Conservation (phyloP, 768 basidiomycete species). For the Amanita rubescens region DNA sequence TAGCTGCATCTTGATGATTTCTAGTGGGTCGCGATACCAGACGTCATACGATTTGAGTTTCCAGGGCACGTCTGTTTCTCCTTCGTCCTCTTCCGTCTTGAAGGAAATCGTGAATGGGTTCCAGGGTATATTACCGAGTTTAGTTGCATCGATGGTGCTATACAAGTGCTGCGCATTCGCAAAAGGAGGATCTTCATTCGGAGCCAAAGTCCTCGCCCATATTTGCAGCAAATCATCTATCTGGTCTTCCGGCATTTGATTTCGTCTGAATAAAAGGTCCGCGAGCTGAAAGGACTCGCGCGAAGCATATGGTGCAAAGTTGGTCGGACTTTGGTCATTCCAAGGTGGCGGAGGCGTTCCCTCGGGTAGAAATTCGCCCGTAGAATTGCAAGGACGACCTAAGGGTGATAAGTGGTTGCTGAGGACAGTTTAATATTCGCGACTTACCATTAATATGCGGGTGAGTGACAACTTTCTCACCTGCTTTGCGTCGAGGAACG, state of each 20-base stretch:
- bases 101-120: constrained; percentile 5
- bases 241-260: constrained; percentile 12
- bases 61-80: constrained; percentile 12
- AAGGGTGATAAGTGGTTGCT: not conserved
- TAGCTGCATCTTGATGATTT: constrained; percentile 7
- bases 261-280: not conserved
- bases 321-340: not conserved
- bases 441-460: not conserved
- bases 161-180: not conserved
- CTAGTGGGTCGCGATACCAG: constrained; percentile 17
- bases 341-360: not conserved
- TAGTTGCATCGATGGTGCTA: constrained; percentile 16
- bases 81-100: too few relatives aligned
- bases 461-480: not conserved
- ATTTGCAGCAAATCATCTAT: not conserved
- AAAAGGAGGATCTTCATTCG: not conserved
- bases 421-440: too few relatives aligned
- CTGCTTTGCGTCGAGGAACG: not conserved
- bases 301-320: not conserved
- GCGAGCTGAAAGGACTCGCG: not conserved
- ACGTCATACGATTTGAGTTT: constrained; percentile 20
- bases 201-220: constrained; percentile 2
- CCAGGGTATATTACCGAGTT: constrained; percentile 26
- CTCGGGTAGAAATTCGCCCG: not conserved
- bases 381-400: not conserved